Evolutionary conservation across 805 yeast species (phyloP).

Genomic region (Priceomyces medius): DNA sequence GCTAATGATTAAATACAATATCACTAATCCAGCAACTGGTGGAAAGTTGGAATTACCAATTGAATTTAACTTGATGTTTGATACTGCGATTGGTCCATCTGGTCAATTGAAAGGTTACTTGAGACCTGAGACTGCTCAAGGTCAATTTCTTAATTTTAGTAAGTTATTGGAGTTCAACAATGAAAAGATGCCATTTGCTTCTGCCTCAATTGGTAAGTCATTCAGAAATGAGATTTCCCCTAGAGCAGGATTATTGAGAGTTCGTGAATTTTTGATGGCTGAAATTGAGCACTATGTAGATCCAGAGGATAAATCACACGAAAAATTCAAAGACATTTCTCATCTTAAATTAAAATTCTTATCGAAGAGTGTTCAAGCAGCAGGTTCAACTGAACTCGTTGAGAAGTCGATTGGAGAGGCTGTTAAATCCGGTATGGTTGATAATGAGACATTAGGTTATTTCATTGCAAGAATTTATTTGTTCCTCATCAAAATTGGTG

Average conservation of each 20-base stretch:
- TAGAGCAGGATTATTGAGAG: constrained; percentile 95
- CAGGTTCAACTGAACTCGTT: constrained; percentile 71
- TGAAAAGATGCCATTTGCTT: constrained; percentile 98
- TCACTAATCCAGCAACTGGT: constrained; percentile 89
- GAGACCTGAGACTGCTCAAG: constrained; percentile 99
- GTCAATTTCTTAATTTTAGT: constrained; percentile 94
- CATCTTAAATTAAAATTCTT: constrained; percentile 73
- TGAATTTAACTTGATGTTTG: constrained; percentile 98
- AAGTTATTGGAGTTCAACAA: constrained; percentile 93
- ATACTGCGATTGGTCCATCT: constrained; percentile 98
- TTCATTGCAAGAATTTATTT: constrained; percentile 89
- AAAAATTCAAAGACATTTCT: constrained; percentile 72
- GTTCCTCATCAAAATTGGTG: constrained; percentile 87
- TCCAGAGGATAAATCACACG: constrained; percentile 82
- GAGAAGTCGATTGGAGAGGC: constrained; percentile 85
- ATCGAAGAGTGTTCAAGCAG: constrained; percentile 84
- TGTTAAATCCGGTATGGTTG: constrained; percentile 82
- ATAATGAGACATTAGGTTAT: constrained; percentile 95
- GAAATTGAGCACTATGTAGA: constrained; percentile 99
- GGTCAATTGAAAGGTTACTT: constrained; percentile 93
- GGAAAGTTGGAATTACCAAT: constrained; percentile 84
- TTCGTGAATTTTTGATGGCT: constrained; percentile 98
- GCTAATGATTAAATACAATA: constrained; percentile 75
- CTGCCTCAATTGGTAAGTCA: constrained; percentile 97
- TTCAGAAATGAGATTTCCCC: constrained; percentile 99